Evolutionary conservation across 2,329 filamentous ascomycete species (phyloP).

Genomic region (Zelopaecilomyces penicillatus): DNA sequence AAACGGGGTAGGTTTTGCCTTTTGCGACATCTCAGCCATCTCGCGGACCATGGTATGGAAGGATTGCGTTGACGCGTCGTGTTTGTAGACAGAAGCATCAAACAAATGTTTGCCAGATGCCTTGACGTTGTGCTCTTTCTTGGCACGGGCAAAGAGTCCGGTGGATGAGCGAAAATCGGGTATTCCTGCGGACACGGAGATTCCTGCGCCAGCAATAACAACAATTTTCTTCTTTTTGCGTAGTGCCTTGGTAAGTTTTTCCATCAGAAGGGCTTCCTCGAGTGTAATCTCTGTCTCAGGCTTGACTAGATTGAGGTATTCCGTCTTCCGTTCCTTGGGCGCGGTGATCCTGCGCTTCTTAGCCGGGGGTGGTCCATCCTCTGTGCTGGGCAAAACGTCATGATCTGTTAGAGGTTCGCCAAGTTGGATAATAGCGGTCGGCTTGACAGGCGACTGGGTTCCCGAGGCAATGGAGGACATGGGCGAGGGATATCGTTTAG

Average conservation of each 20-base stretch:
- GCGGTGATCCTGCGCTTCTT: conserved; percentile 66
- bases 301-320: conserved; percentile 63
- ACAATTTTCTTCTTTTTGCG: conserved; percentile 94
- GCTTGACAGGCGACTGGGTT: conserved; percentile 42
- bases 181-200: conserved; percentile 93
- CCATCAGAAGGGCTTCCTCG: conserved; percentile 47
- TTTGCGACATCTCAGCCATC: conserved; percentile 68
- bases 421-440: conserved; percentile 23
- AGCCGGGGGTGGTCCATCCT: conserved; percentile 57
- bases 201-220: conserved; percentile 90
- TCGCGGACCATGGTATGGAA: conserved; percentile 96
- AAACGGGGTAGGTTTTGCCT: conserved; percentile 76
- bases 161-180: conserved; percentile 92
- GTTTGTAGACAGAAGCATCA: conserved; percentile 94
- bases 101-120: conserved; percentile 88
- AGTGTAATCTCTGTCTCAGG: conserved; percentile 40
- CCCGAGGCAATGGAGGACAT: conserved; percentile 39
- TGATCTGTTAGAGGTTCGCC: conserved; percentile 17
- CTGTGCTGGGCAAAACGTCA: conserved; percentile 19
- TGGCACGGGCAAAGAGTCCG: conserved; percentile 79
- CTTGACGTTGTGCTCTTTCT: conserved; percentile 82
- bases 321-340: conserved; percentile 62
- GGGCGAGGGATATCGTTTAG: conserved; percentile 45
- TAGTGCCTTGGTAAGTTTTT: conserved; percentile 64
- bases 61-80: conserved; percentile 76